A percentile compares a stretch with the other conserved stretches of the same genome.
These are phyloP conservation scores for Penicillium paxilli DNA, from an alignment of 495 filamentous ascomycete species.

Conservation along the genomic window DNA sequence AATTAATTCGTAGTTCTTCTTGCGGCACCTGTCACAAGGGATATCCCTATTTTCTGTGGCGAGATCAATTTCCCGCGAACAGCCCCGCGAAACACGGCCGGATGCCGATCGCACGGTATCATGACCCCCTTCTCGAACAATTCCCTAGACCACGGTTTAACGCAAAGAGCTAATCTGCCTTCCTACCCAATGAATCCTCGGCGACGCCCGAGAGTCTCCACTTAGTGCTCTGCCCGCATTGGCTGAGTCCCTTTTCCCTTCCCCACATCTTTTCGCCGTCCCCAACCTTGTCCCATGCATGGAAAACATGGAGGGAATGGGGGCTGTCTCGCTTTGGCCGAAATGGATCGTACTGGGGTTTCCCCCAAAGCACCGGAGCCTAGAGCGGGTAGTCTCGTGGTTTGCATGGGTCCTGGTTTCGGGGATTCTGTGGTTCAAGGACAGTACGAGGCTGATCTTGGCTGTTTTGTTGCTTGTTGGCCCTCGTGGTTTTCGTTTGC, in stretches of 20 bases:
- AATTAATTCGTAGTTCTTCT: background rate
- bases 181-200: background rate
- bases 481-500: slow-evolving; percentile 12
- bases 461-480: slow-evolving; percentile 2
- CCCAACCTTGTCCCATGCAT: slow-evolving; percentile 1
- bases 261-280: slow-evolving; percentile 2
- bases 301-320: slow-evolving; percentile 8
- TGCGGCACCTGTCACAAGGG: background rate
- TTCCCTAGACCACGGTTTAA: slow-evolving; percentile 2
- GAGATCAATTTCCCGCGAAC: background rate
- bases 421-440: slow-evolving; percentile 1
- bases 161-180: slow-evolving; percentile 10
- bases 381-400: background rate
- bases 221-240: slow-evolving; percentile 5
- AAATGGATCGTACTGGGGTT: background rate
- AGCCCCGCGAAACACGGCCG: background rate
- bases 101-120: slow-evolving; percentile 2
- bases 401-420: slow-evolving; percentile 12
- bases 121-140: slow-evolving; percentile 4
- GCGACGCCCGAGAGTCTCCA: slow-evolving; percentile 3
- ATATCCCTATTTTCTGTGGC: no score
- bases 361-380: background rate
- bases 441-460: slow-evolving; percentile 5
- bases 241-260: background rate
- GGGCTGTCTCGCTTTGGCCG: background rate